A percentile compares a stretch with the other conserved stretches of the same genome.
Conservation (phyloP, 345 rosid genomes). For the Turritis glabra region DNA sequence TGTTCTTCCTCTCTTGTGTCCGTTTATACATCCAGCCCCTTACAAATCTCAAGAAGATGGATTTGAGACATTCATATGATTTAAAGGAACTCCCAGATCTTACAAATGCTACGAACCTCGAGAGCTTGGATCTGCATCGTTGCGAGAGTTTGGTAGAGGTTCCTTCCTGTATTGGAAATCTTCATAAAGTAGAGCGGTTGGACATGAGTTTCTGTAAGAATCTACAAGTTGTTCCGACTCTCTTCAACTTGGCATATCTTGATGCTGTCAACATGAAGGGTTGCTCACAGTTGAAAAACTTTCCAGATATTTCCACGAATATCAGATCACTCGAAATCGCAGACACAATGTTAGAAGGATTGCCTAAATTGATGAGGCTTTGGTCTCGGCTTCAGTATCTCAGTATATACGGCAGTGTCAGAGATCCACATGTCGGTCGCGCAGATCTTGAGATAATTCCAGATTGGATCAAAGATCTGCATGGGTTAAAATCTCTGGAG, state of each 20-base stretch:
- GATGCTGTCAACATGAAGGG: neutral
- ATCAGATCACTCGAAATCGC: too few species aligned
- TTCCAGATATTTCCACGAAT: neutral
- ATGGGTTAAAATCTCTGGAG: too few species aligned
- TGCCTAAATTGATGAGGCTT: neutral
- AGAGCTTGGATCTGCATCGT: neutral
- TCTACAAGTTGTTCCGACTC: neutral
- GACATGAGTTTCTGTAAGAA: too few species aligned
- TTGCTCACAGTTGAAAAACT: neutral
- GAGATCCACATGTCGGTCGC: too few species aligned
- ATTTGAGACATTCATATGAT: neutral
- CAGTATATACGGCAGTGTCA: too few species aligned
- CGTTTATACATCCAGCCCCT: slow-evolving; percentile 13
- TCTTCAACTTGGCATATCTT: neutral
- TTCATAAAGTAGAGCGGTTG: neutral
- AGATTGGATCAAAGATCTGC: too few species aligned
- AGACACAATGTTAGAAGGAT: slow-evolving; percentile 5
- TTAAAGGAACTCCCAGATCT: slow-evolving; percentile 34
- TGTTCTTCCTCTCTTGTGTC: neutral
- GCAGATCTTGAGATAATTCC: too few species aligned
- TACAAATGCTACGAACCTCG: slow-evolving; percentile 29
- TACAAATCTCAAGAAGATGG: slow-evolving; percentile 23
- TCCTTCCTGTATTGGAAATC: neutral
- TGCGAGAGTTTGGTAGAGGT: slow-evolving; percentile 28
- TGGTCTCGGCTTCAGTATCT: neutral